Evolutionary conservation across 805 yeast genomes (phyloP), one percentile per base, ranked within the genome.

Genomic region (Grigorovia humatica): DNA sequence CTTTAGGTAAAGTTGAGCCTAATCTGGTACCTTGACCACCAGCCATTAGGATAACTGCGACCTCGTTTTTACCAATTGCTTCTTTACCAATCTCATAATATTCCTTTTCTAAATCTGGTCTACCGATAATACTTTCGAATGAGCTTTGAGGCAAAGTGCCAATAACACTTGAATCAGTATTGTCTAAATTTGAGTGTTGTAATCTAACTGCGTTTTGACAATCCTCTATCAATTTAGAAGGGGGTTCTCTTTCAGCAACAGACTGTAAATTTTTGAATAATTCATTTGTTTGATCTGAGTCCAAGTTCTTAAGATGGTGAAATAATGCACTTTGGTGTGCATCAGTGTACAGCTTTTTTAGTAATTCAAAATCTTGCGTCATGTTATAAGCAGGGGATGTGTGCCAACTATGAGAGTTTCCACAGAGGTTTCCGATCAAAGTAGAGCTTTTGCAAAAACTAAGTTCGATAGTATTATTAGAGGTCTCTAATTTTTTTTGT

Each of bases 11-110:
- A 4, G 81, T 72, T 1, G 96, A 88, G 1, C 99, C 99, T 51
- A 93, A 74, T 55, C 99, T 77, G 8, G 97, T 86, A 35, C 99
- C 99, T 69, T 93, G 99, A 48, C 99, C 99, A 52, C 99, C 99
- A 12, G 99, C 97, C 86, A 93, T 84, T 49, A 93, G 74, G 44
- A 93, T 74, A 5, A 93, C 91, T 38, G 88, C 99, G 23, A 91
- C 98, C 61, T 85, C 79, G 56, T 83, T 83, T 13, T 73, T 67
- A 17, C 78, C 67, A 50, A 93, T 83, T 32, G 91, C 85, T 27
- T 79, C 71, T 17, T 83, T 67, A 13, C 99, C 99, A 15, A 70
- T 44, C 2, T 67, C 51, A 20, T 60, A 57, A 80, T 83, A 84
- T 62, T 76, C 68, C 9, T 54, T 52, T 7, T 62, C 54, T 29